Percentiles rank a stretch among this genome's conserved stretches.
phyloP scores from a whole-genome alignment of 768 basidiomycete genomes.

The Kwoniella sp. region DNA sequence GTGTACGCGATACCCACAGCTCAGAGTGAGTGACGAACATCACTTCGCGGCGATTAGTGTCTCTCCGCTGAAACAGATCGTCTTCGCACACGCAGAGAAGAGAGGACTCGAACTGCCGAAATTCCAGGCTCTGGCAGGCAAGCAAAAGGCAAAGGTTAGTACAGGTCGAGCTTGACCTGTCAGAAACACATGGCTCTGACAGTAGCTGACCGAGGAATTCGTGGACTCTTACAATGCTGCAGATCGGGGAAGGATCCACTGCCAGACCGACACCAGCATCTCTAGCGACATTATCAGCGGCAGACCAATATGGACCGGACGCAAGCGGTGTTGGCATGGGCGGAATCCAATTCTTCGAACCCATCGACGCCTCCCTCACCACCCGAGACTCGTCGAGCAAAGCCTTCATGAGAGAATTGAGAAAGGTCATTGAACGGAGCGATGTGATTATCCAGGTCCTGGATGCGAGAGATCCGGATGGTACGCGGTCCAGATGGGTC shows the following conservation, averaged over 20 bases:
- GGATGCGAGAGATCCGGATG: slow-evolving; percentile 93
- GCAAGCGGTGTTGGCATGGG: slow-evolving; percentile 14
- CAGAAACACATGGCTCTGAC: no score
- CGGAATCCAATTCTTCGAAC: slow-evolving; percentile 27
- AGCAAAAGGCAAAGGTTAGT: slow-evolving; percentile 39
- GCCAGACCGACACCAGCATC: slow-evolving; percentile 13
- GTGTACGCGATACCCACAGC: slow-evolving; percentile 38
- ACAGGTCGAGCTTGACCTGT: neutral
- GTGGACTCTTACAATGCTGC: slow-evolving; percentile 58
- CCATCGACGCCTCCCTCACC: slow-evolving; percentile 53
- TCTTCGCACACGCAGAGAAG: no score
- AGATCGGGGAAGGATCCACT: slow-evolving; percentile 55
- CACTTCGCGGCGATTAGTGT: no score
- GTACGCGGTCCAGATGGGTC: slow-evolving; percentile 84
- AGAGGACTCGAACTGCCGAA: slow-evolving; percentile 88
- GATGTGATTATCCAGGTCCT: slow-evolving; percentile 81
- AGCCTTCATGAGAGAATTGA: slow-evolving; percentile 72
- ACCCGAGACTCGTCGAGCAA: slow-evolving; percentile 56
- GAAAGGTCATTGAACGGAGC: slow-evolving; percentile 90
- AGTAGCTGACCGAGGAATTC: no score
- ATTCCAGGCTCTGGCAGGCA: slow-evolving; percentile 63
- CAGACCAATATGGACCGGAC: slow-evolving; percentile 19
- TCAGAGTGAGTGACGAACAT: slow-evolving; percentile 30
- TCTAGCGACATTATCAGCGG: slow-evolving; percentile 19
- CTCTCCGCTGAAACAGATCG: neutral